Evolutionary conservation across 73 alveolate genomes (phyloP).

Genomic region (Uronychia binucleata): DNA sequence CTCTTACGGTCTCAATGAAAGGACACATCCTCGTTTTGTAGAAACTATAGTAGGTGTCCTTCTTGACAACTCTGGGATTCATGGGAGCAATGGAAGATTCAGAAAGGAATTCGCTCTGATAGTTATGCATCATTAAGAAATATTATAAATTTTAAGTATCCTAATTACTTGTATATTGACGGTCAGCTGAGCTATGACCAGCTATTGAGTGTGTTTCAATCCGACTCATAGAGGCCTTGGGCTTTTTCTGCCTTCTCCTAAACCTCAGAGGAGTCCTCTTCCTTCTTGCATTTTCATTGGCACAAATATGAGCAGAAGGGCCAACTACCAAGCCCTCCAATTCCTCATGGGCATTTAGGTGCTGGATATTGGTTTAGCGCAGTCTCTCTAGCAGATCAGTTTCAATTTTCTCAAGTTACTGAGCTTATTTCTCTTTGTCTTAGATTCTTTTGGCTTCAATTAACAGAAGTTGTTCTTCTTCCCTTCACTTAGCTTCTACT

Average conservation of each 20-base stretch:
- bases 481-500: background rate
- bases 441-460: background rate
- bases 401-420: background rate
- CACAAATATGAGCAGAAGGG: background rate
- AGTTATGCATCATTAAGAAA: no score
- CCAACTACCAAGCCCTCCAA: background rate
- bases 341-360: background rate
- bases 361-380: background rate
- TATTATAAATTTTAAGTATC: no score
- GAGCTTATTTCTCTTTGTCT: background rate
- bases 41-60: background rate
- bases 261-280: background rate
- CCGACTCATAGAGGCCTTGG: background rate
- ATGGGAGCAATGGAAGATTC: background rate
- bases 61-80: background rate
- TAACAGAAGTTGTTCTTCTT: background rate
- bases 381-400: background rate
- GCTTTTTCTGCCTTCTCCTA: background rate
- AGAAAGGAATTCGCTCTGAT: no score
- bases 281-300: background rate
- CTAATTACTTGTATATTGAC: background rate
- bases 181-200: background rate
- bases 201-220: background rate
- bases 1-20: background rate
- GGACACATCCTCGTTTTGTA: background rate